These are phyloP conservation scores for Lenzites betulinus DNA, from an alignment of 768 basidiomycete genomes.

Conservation along the genomic window DNA sequence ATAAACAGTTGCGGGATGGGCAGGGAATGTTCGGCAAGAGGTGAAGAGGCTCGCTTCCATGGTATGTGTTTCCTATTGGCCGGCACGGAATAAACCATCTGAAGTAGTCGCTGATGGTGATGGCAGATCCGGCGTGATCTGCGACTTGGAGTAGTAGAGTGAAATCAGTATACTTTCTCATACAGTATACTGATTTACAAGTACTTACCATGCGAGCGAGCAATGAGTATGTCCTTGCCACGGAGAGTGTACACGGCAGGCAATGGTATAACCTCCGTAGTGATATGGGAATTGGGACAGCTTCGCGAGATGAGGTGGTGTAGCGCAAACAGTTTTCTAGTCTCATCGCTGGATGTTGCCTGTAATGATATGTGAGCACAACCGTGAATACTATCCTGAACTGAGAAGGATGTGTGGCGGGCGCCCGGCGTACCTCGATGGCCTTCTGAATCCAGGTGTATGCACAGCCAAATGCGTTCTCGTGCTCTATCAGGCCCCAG, in stretches of 20 bases:
- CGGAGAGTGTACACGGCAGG: background rate
- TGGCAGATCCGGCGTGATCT: too few species aligned
- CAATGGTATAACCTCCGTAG: background rate
- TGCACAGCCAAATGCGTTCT: background rate
- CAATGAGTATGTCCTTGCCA: background rate
- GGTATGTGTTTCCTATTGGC: background rate
- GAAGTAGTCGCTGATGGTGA: background rate
- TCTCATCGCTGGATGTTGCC: background rate
- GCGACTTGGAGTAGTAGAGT: too few species aligned
- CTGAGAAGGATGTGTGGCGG: too few species aligned
- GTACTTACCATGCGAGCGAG: background rate
- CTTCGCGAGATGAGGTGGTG: background rate
- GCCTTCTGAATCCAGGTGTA: background rate
- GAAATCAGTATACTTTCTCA: too few species aligned
- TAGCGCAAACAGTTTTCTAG: background rate
- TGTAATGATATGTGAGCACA: too few species aligned
- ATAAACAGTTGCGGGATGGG: background rate
- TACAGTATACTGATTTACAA: too few species aligned
- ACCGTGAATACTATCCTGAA: too few species aligned
- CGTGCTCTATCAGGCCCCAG: background rate
- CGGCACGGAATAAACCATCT: background rate
- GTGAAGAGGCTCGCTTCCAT: background rate
- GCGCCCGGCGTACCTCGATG: background rate
- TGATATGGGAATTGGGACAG: background rate
- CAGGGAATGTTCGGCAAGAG: background rate